Evolutionary conservation across 495 filamentous ascomycete genomes (phyloP).

Genomic region (Penicillium robsamsonii): DNA sequence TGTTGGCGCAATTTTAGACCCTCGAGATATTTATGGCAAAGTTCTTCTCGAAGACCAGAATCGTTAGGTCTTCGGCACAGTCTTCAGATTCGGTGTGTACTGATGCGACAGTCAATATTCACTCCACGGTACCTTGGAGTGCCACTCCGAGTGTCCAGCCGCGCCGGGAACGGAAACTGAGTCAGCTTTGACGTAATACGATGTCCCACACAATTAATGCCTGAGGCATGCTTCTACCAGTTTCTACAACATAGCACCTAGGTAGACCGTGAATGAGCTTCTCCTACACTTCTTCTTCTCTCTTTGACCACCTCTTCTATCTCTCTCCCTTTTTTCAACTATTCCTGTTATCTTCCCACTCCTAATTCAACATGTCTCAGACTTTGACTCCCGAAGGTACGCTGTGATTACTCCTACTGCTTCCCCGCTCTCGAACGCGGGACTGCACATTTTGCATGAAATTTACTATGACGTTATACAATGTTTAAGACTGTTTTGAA

Average conservation of each 20-base stretch:
- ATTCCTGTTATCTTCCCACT: background rate
- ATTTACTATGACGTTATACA: constrained; percentile 18
- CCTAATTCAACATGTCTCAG: constrained; percentile 29
- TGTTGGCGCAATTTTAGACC: background rate
- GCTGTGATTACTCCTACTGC: constrained; percentile 34
- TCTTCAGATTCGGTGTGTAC: background rate
- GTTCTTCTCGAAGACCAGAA: background rate
- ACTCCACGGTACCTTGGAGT: background rate
- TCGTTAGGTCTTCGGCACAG: background rate
- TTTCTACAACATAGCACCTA: constrained; percentile 14
- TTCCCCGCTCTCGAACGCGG: constrained; percentile 32
- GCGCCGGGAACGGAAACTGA: constrained; percentile 14
- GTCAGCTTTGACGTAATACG: constrained; percentile 17
- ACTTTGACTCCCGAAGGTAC: constrained; percentile 43
- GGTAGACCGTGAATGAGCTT: constrained; percentile 7
- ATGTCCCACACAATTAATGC: constrained; percentile 13
- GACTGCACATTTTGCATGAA: constrained; percentile 28
- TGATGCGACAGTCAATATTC: background rate
- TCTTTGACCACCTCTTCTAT: constrained; percentile 7
- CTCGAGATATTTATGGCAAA: background rate
- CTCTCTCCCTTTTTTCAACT: constrained; percentile 8
- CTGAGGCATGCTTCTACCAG: constrained; percentile 17
- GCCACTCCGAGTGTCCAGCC: background rate
- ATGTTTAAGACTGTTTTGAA: background rate
- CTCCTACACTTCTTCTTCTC: constrained; percentile 11